Conservation (phyloP, 129 eudicot genomes). For the Saussurea involucrata region DNA sequence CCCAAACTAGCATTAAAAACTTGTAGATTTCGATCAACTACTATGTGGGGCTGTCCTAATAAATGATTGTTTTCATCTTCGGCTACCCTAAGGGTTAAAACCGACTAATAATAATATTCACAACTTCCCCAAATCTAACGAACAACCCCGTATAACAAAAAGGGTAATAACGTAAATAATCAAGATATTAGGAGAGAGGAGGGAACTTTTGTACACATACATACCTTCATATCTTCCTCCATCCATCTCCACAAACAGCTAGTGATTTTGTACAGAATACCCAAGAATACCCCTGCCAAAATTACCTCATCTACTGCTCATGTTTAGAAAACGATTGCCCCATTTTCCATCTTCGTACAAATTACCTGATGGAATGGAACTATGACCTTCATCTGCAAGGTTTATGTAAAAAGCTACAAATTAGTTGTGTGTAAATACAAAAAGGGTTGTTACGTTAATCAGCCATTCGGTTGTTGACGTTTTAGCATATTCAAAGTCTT, state of each 20-base stretch:
- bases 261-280: constrained; percentile 53
- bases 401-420: background rate
- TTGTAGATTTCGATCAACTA: background rate
- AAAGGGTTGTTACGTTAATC: background rate
- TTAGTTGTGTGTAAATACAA: background rate
- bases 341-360: constrained; percentile 21
- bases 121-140: constrained; percentile 37
- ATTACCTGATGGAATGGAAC: constrained; percentile 27
- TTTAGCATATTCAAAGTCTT: too few relatives aligned
- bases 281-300: constrained; percentile 34
- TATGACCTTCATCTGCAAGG: constrained; percentile 46
- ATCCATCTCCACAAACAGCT: constrained; percentile 29
- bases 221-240: constrained; percentile 43
- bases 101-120: constrained; percentile 28
- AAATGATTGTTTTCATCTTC: background rate
- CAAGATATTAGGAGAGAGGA: constrained; percentile 26
- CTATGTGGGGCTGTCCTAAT: background rate
- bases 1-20: background rate
- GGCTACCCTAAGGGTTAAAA: background rate
- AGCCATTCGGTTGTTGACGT: background rate
- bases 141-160: constrained; percentile 31
- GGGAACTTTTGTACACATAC: constrained; percentile 49
- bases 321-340: constrained; percentile 3
- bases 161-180: constrained; percentile 27
- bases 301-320: constrained; percentile 13